Evolutionary conservation across 169 alveolate species (phyloP), one percentile per base, ranked within the genome.

Genomic region (Eimeria zaria): DNA sequence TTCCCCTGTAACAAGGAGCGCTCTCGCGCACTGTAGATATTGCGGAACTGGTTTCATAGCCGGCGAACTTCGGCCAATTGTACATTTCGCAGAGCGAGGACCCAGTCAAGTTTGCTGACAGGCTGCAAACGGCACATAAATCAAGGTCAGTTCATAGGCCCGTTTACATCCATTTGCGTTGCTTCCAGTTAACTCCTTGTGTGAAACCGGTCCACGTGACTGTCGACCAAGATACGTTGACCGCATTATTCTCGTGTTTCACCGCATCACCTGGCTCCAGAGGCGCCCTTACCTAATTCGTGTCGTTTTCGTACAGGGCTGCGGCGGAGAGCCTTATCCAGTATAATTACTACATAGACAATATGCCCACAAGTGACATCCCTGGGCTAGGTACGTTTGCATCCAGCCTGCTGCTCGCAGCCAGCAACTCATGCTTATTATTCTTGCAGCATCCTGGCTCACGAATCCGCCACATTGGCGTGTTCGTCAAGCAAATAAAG

Each of bases 301-400:
- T 22, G 0, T 46, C 60, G 39, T n/a, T 64, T 69, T 14, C 69
- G 44, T 69, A 98, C 91, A 97, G 99, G 96, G 97, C 97, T 48
- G 97, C 96, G 94, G 99, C 99, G 41, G 99, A 99, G 95, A 97
- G 99, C 88, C 96, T 98, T 60, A 98, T 99, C 33, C 95, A 99
- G 97, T 99, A 98, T 97, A 98, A 99, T 97, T 98, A 97, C 89
- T 98, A 97, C 91, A 97, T 99, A 44, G 99, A 98, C 97, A 97
- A 98, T 60, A 99, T 99, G 99, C 98, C 99, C 44, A 97, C 98
- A 58, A 97, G 98, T 67, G 99, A 99, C 95, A 96, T 98, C 69
- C 98, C 98, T 41, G 99, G 98, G 91, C 96, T 99, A 87, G 99
- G 97, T 87, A 27, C 67, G 97, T 60, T 24, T n/a, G 22, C 62